Percentiles rank a stretch among this genome's conserved stretches.
Evolutionary conservation across 2,329 filamentous ascomycete genomes (phyloP).

Genomic region (Fusarium luffae): DNA sequence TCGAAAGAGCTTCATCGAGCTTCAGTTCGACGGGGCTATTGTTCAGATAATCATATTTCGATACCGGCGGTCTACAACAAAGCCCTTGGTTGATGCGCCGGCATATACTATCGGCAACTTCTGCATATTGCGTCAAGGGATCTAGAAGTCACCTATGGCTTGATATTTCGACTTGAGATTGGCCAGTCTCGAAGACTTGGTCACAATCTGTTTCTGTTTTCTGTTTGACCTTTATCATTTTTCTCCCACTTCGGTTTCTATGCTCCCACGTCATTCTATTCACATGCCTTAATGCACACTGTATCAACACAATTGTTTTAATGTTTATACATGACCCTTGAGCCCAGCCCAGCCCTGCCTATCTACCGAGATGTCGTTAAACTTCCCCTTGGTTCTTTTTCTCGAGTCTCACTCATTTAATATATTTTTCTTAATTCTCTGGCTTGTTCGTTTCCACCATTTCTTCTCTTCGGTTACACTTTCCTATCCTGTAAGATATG

Average conservation of each 20-base stretch:
- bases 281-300: neutral
- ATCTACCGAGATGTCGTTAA: neutral
- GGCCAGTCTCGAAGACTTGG: neutral
- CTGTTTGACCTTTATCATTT: neutral
- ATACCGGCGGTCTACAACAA: neutral
- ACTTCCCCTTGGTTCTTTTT: neutral
- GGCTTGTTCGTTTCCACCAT: neutral
- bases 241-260: no score
- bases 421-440: neutral
- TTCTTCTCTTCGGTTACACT: neutral
- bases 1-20: no score
- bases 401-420: no score
- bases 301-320: neutral
- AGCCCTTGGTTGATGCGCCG: neutral
- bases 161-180: neutral
- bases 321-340: neutral
- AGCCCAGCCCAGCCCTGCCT: neutral
- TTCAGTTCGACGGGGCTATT: neutral
- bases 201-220: neutral
- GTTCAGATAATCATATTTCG: neutral
- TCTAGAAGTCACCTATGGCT: no score
- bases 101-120: neutral
- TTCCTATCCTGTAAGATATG: neutral
- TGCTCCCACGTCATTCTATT: neutral
- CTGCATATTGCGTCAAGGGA: neutral